These are phyloP conservation scores for Fraxinus anomala DNA, from an alignment of 257 asterid species.

Conservation along the genomic window DNA sequence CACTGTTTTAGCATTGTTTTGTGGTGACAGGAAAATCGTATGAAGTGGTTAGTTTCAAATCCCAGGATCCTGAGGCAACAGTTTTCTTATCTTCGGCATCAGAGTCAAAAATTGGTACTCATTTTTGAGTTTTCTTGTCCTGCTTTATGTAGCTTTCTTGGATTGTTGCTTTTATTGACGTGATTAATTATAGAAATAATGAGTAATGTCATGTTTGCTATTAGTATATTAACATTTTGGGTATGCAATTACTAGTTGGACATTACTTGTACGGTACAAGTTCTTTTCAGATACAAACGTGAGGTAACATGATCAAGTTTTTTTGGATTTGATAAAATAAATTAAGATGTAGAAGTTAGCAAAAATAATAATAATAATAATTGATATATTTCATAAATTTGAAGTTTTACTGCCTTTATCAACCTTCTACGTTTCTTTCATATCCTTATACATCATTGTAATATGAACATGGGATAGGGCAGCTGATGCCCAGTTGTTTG, in stretches of 20 bases:
- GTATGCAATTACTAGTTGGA: not conserved
- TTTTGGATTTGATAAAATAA: not conserved
- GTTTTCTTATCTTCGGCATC: constrained; percentile 57
- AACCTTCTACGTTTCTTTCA: not conserved
- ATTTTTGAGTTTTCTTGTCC: not conserved
- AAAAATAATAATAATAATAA: no score
- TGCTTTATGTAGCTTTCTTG: not conserved
- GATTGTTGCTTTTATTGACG: not conserved
- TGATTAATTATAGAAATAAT: constrained; percentile 2
- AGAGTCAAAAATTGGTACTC: constrained; percentile 58
- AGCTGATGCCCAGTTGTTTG: not conserved
- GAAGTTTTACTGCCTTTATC: not conserved
- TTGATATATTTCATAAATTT: not conserved
- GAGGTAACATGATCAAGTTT: not conserved
- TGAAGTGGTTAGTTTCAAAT: constrained; percentile 50
- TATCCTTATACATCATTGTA: not conserved
- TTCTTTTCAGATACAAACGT: not conserved
- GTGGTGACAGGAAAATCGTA: constrained; percentile 57
- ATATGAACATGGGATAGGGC: not conserved
- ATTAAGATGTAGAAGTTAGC: not conserved
- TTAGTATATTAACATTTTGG: not conserved
- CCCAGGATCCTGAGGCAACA: constrained; percentile 49
- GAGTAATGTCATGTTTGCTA: not conserved
- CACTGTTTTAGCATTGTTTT: constrained; percentile 12
- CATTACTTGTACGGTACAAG: not conserved